These are phyloP conservation scores for Trichosporon coremiiforme DNA, from an alignment of 1,284 basidiomycete species.

Conservation along the genomic window DNA sequence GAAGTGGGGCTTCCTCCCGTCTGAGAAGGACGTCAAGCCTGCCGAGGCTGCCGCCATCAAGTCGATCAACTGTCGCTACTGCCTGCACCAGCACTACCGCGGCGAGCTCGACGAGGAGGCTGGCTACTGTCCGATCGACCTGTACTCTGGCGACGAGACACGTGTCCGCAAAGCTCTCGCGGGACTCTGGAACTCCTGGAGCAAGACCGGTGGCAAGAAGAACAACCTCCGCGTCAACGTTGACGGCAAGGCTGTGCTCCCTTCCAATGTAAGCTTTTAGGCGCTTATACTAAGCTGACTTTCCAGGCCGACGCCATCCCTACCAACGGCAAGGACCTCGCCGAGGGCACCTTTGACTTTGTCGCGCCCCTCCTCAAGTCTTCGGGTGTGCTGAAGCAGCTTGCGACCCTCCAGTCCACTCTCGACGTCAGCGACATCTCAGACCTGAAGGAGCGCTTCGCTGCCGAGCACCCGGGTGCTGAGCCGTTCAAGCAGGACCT, in stretches of 20 bases:
- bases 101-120: conserved; percentile 27
- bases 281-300: conserved; percentile 26
- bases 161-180: conserved; percentile 68
- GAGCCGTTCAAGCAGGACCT: conserved; percentile 36
- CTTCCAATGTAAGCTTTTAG: conserved; percentile 63
- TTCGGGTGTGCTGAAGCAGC: conserved; percentile 63
- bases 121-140: conserved; percentile 79
- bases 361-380: conserved; percentile 62
- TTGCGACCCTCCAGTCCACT: conserved; percentile 70
- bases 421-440: conserved; percentile 77
- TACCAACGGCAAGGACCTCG: conserved; percentile 19
- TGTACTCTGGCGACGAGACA: conserved; percentile 69
- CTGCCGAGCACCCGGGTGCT: conserved; percentile 32
- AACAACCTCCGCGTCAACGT: conserved; percentile 83
- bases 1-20: conserved; percentile 90
- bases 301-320: conserved; percentile 31
- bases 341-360: conserved; percentile 29
- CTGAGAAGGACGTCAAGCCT: conserved; percentile 62
- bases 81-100: conserved; percentile 74
- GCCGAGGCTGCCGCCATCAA: conserved; percentile 65
- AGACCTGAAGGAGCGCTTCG: conserved; percentile 37
- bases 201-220: conserved; percentile 62
- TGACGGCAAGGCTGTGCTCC: conserved; percentile 64
- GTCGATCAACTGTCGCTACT: conserved; percentile 75
- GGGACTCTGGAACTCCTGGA: conserved; percentile 74